These are phyloP conservation scores for Ustulina deusta DNA, from an alignment of 2,329 filamentous ascomycete species.

Conservation along the genomic window DNA sequence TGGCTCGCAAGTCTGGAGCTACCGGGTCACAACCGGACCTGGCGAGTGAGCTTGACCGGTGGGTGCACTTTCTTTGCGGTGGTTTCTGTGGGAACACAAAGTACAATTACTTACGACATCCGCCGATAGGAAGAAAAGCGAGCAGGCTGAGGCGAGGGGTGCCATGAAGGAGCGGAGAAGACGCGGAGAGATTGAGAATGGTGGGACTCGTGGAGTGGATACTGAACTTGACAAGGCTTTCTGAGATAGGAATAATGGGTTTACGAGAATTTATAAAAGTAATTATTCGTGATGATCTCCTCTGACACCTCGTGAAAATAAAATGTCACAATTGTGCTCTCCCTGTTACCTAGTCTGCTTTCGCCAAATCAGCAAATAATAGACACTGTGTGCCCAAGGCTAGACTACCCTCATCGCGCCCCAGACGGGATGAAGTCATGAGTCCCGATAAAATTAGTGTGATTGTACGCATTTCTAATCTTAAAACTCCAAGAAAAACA, in stretches of 20 bases:
- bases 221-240: conserved; percentile 33
- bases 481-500: background rate
- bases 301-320: too few species aligned
- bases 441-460: background rate
- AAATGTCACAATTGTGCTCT: too few species aligned
- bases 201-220: conserved; percentile 42
- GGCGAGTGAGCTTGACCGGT: conserved; percentile 50
- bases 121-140: conserved; percentile 47
- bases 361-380: background rate
- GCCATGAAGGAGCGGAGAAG: conserved; percentile 46
- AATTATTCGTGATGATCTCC: too few species aligned
- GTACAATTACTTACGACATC: conserved; percentile 14
- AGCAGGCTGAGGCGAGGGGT: conserved; percentile 44
- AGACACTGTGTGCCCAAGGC: background rate
- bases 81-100: background rate
- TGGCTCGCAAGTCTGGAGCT: conserved; percentile 47
- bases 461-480: background rate
- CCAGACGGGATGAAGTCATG: background rate
- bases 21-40: conserved; percentile 48
- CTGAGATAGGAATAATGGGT: conserved; percentile 1
- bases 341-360: too few species aligned
- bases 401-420: too few species aligned
- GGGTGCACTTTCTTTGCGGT: conserved; percentile 26
- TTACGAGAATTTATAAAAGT: too few species aligned
- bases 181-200: conserved; percentile 44